phyloP scores from a whole-genome alignment of 2,329 filamentous ascomycete genomes.

The Penicillium sp. region DNA sequence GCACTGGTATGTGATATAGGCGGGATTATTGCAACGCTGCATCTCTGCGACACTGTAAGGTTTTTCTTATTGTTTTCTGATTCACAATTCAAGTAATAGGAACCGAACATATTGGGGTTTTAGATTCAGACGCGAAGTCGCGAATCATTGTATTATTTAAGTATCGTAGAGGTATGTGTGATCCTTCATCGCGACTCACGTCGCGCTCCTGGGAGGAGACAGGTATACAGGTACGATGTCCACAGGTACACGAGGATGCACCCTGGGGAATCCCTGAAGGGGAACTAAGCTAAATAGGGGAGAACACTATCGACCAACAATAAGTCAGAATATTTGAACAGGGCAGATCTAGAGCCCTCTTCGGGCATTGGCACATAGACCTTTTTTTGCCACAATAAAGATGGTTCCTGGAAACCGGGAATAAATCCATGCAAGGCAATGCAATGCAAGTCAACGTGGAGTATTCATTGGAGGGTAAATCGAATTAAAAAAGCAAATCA shows the following conservation, averaged over 20 bases:
- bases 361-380: slow-evolving; percentile 14
- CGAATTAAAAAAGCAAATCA: slow-evolving; percentile 5
- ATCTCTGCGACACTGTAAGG: slow-evolving; percentile 9
- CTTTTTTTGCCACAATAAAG: slow-evolving; percentile 5
- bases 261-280: slow-evolving; percentile 3
- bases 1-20: slow-evolving; percentile 13
- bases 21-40: slow-evolving; percentile 9
- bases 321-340: neutral
- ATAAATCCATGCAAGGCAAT: slow-evolving; percentile 23
- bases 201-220: slow-evolving; percentile 1
- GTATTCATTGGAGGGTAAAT: neutral
- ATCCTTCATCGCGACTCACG: slow-evolving; percentile 10
- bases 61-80: neutral
- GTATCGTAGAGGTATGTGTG: neutral
- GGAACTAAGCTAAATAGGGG: neutral
- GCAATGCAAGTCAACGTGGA: slow-evolving; percentile 22
- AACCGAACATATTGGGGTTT: neutral
- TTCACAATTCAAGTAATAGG: neutral
- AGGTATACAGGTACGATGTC: neutral
- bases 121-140: neutral
- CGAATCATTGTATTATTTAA: neutral
- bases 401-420: slow-evolving; percentile 23
- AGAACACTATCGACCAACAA: neutral
- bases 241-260: slow-evolving; percentile 5
- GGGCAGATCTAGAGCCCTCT: neutral